A percentile compares a stretch with the other conserved stretches of the same genome.
phyloP scores from a whole-genome alignment of 495 filamentous ascomycete species.

The Podospora sp. region DNA sequence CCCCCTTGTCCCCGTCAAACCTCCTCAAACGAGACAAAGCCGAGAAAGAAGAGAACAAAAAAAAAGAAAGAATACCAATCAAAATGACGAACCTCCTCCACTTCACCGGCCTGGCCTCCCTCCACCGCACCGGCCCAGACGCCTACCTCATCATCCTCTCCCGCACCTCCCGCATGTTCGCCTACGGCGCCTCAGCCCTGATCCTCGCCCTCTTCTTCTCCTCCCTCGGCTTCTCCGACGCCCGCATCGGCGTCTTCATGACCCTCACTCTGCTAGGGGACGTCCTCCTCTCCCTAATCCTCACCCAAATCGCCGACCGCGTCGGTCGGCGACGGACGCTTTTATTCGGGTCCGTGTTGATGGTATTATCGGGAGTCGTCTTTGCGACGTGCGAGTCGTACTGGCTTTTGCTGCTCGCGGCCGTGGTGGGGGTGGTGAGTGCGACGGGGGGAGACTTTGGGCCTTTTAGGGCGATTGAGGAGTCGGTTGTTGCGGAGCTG shows the following conservation, averaged over 20 bases:
- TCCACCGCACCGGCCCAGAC: conserved; percentile 57
- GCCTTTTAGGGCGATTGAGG: conserved; percentile 83
- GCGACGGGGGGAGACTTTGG: conserved; percentile 78
- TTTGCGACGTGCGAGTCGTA: conserved; percentile 72
- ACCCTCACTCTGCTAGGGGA: conserved; percentile 82
- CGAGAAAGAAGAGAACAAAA: not conserved
- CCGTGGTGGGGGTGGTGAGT: conserved; percentile 81
- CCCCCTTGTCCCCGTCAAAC: not conserved
- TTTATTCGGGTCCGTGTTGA: conserved; percentile 65
- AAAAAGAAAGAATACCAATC: not conserved
- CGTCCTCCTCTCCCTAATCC: conserved; percentile 69
- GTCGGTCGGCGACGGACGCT: conserved; percentile 71
- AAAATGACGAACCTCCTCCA: conserved; percentile 21
- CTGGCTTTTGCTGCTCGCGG: conserved; percentile 73
- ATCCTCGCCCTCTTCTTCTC: conserved; percentile 55
- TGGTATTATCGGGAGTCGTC: conserved; percentile 65
- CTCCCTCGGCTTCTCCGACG: conserved; percentile 63
- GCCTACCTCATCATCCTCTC: conserved; percentile 74
- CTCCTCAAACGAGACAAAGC: not conserved
- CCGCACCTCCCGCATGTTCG: conserved; percentile 62
- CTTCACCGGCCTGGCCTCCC: conserved; percentile 52
- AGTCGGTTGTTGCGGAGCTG: conserved; percentile 75
- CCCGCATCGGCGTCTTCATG: conserved; percentile 83
- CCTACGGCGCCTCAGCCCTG: conserved; percentile 45
- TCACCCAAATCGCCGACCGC: conserved; percentile 77